A percentile compares a stretch with the other conserved stretches of the same genome.
These are phyloP conservation scores for Cystodermella granulosa DNA, from an alignment of 1,284 basidiomycete species.

Conservation along the genomic window DNA sequence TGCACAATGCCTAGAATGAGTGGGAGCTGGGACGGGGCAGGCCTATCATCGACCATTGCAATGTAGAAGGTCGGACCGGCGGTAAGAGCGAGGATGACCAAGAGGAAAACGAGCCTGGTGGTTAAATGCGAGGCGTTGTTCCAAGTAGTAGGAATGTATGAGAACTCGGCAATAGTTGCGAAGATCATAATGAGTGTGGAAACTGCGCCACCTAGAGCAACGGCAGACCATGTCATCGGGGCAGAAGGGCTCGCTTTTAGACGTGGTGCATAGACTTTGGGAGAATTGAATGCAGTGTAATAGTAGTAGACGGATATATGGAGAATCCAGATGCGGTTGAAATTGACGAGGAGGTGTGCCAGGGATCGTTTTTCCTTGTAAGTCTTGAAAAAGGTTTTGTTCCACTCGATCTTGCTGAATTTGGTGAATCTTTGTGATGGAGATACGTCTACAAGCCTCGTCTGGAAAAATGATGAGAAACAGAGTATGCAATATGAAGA, in stretches of 20 bases:
- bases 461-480: slow-evolving; percentile 41
- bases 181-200: slow-evolving; percentile 86
- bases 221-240: slow-evolving; percentile 90
- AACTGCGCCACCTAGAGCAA: slow-evolving; percentile 86
- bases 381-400: slow-evolving; percentile 92
- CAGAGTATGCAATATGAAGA: slow-evolving; percentile 2
- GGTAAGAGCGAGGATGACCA: slow-evolving; percentile 81
- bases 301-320: slow-evolving; percentile 90
- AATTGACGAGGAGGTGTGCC: slow-evolving; percentile 90
- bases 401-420: slow-evolving; percentile 87
- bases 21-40: slow-evolving; percentile 54
- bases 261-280: slow-evolving; percentile 80
- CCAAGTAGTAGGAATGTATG: slow-evolving; percentile 96
- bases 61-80: slow-evolving; percentile 89
- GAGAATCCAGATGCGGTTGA: slow-evolving; percentile 94
- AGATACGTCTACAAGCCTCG: slow-evolving; percentile 82
- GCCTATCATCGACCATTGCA: slow-evolving; percentile 66
- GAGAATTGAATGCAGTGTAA: slow-evolving; percentile 94
- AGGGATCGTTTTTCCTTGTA: slow-evolving; percentile 93
- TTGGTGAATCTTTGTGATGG: slow-evolving; percentile 90
- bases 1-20: slow-evolving; percentile 85
- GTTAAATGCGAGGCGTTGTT: slow-evolving; percentile 93
- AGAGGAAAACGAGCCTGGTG: slow-evolving; percentile 80
- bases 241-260: slow-evolving; percentile 55
- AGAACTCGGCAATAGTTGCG: slow-evolving; percentile 88